Evolutionary conservation across 2,329 filamentous ascomycete genomes (phyloP), one percentile per base, ranked within the genome.

Genomic region (Diaporthe caulivora): DNA sequence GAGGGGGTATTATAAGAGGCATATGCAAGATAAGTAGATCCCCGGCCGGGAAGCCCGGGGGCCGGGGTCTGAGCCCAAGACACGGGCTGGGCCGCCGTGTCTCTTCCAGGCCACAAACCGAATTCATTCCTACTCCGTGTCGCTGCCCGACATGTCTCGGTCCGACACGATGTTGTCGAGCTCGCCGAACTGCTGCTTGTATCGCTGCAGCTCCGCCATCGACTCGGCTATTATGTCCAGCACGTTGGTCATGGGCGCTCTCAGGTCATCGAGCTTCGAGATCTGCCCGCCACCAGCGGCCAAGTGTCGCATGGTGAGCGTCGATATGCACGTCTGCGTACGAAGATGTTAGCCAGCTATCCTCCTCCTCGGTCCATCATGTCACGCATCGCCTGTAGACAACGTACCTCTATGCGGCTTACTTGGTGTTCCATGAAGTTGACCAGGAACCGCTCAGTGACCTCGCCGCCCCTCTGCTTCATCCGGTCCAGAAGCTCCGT

Each of bases 361-460:
- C 24, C 21, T 9, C 21, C 21, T n/a, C 31, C 37, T 72, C 8
- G 47, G 31, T 18, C n/a, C 29, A 21, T 15, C 44, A 34, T 11
- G 57, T 21, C 37, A 11, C 37, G 57, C 15, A 42, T 24, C 21
- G 26, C 29, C 24, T 21, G 4, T 18, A 65, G 62, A 69, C 44
- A 84, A 69, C 92, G 84, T 87, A 97, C 95, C 91, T 99, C 97
- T 81, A 99, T 97, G 79, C 97, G 91, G 81, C 94, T 95, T 78
- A 99, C 93, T 87, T 98, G 95, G 81, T 98, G 95, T 81, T 97
- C 95, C 82, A 98, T 89, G 79, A 99, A 95, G 79, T 94, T 95
- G 72, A 97, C 84, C 83, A 98, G 86, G 83, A 97, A 96, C 70
- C 91, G 88, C 86, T 98, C 97, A 37, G 95, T 95, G 70, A 98